Conservation (phyloP, 345 rosid genomes). For the Iberis pinnata region DNA sequence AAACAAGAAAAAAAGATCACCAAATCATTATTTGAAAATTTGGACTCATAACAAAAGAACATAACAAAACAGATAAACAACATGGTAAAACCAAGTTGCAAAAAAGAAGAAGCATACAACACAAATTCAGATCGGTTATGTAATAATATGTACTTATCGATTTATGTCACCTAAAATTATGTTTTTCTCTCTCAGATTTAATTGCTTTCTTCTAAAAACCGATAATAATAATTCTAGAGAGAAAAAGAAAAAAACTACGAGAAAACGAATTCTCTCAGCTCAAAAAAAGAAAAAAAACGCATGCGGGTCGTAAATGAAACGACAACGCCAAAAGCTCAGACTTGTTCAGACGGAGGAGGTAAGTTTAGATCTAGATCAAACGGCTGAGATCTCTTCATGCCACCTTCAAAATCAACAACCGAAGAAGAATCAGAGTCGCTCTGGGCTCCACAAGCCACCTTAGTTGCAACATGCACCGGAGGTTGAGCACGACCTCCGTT, state of each 20-base stretch:
- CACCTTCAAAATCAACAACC: constrained; percentile 44
- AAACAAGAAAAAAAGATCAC: too few species aligned
- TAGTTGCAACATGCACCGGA: constrained; percentile 21
- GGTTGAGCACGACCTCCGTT: constrained; percentile 20
- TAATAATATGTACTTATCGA: constrained; percentile 34
- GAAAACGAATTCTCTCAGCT: constrained; percentile 19
- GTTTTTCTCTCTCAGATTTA: constrained; percentile 12
- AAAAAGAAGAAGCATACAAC: constrained; percentile 26
- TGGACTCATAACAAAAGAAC: constrained; percentile 4
- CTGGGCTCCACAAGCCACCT: constrained; percentile 28
- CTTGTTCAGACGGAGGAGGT: constrained; percentile 53
- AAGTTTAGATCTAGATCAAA: constrained; percentile 66
- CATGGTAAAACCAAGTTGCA: constrained; percentile 33
- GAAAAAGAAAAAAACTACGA: constrained; percentile 1
- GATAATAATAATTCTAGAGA: constrained; percentile 13
- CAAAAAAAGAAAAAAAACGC: constrained; percentile 8
- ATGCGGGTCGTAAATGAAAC: constrained; percentile 16
- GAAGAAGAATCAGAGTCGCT: constrained; percentile 70
- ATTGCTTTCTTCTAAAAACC: constrained; percentile 16
- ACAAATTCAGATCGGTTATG: constrained; percentile 29
- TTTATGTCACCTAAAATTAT: constrained; percentile 30
- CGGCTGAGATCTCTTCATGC: constrained; percentile 26
- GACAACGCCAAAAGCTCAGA: constrained; percentile 33
- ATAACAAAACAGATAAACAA: constrained; percentile 15
- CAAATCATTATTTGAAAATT: constrained; percentile 24